phyloP scores from a whole-genome alignment of 768 basidiomycete genomes.

The Suillus cothurnatus region DNA sequence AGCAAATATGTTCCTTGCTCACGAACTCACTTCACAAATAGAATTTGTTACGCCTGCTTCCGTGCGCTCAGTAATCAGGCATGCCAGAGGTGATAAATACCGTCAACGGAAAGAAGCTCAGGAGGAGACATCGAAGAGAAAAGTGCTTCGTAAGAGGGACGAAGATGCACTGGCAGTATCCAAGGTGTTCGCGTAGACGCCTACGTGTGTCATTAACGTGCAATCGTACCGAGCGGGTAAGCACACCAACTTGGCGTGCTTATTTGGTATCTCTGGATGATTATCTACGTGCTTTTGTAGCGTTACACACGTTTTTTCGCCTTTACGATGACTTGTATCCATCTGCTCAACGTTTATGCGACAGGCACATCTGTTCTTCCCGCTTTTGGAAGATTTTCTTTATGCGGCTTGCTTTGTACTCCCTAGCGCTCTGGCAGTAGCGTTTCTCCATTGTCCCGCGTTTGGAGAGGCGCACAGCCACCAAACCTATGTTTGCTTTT shows the following conservation, averaged over 20 bases:
- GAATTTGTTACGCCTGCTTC: conserved; percentile 93
- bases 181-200: conserved; percentile 80
- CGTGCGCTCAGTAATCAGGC: conserved; percentile 67
- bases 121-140: conserved; percentile 62
- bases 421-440: conserved; percentile 6
- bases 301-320: conserved; percentile 1
- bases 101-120: conserved; percentile 79
- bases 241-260: conserved; percentile 7
- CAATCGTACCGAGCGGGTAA: neutral
- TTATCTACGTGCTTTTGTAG: conserved; percentile 8
- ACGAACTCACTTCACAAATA: conserved; percentile 31
- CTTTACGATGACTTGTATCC: neutral
- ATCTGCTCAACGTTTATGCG: neutral
- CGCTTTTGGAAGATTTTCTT: conserved; percentile 2
- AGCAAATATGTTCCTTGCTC: conserved; percentile 3
- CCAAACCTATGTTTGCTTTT: conserved; percentile 20
- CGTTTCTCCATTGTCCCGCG: conserved; percentile 33
- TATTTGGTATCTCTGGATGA: conserved; percentile 5
- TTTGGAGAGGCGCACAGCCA: conserved; percentile 13
- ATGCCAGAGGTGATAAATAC: conserved; percentile 81
- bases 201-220: neutral
- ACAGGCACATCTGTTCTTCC: neutral
- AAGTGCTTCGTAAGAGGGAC: conserved; percentile 59
- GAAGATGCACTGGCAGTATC: conserved; percentile 84
- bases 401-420: neutral